A percentile compares a stretch with the other conserved stretches of the same genome.
phyloP scores from a whole-genome alignment of 2,329 filamentous ascomycete genomes.

The Stylonectria norvegica region DNA sequence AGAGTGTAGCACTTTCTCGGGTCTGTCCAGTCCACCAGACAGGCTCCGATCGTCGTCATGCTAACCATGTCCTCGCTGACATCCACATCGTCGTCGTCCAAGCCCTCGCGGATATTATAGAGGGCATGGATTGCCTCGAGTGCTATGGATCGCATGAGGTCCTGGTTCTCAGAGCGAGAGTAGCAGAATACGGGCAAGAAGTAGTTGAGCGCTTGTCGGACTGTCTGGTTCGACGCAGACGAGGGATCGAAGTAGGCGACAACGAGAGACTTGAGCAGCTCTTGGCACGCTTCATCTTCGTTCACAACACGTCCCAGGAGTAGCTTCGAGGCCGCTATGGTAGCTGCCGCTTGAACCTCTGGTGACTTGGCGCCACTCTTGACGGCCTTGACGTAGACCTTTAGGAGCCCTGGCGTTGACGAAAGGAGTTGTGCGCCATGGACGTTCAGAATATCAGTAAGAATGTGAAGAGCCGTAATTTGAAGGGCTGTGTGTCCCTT shows the following conservation, averaged over 20 bases:
- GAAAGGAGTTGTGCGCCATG: slow-evolving; percentile 77
- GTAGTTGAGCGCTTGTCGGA: slow-evolving; percentile 85
- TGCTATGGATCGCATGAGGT: slow-evolving; percentile 72
- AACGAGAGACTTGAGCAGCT: slow-evolving; percentile 80
- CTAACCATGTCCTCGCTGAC: slow-evolving; percentile 76
- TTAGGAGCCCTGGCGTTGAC: slow-evolving; percentile 66
- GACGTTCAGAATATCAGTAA: slow-evolving; percentile 88
- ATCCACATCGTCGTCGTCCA: slow-evolving; percentile 73
- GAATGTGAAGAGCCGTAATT: slow-evolving; percentile 83
- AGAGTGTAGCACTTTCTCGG: slow-evolving; percentile 70
- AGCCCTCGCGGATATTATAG: slow-evolving; percentile 66
- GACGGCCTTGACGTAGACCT: slow-evolving; percentile 80
- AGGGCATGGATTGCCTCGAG: slow-evolving; percentile 73
- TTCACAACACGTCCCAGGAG: slow-evolving; percentile 77
- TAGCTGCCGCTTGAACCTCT: slow-evolving; percentile 77
- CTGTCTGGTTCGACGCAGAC: slow-evolving; percentile 72
- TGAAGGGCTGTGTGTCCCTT: slow-evolving; percentile 90
- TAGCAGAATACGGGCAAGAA: slow-evolving; percentile 95
- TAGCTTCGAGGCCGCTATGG: slow-evolving; percentile 79
- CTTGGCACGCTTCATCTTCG: slow-evolving; percentile 61
- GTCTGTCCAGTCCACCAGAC: slow-evolving; percentile 92
- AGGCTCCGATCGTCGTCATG: slow-evolving; percentile 72
- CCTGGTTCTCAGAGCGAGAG: slow-evolving; percentile 76
- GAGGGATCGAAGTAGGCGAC: slow-evolving; percentile 87
- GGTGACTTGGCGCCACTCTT: slow-evolving; percentile 66